A percentile compares a stretch with the other conserved stretches of the same genome.
These are phyloP conservation scores for Pedinophyceae sp. DNA, from an alignment of 139 green algal genomes.

Conservation along the genomic window DNA sequence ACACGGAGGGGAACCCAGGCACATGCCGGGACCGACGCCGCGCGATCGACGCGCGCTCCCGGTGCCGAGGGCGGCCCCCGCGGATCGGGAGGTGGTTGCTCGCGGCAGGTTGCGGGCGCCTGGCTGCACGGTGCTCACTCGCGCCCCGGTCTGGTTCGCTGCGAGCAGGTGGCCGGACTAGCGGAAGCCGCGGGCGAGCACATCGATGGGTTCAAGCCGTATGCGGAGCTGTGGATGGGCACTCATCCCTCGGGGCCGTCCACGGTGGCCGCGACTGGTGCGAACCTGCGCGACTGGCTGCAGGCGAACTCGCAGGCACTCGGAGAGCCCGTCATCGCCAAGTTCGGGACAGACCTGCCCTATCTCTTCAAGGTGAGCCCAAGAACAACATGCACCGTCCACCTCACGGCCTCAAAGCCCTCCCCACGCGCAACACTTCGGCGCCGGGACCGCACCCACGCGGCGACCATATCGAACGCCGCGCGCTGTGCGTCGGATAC, in stretches of 20 bases:
- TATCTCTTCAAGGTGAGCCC: slow-evolving; percentile 89
- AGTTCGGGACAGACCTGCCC: slow-evolving; percentile 62
- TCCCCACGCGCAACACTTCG: too few relatives aligned
- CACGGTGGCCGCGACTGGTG: slow-evolving; percentile 22
- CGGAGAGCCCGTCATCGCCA: slow-evolving; percentile 29
- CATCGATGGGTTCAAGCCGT: slow-evolving; percentile 54
- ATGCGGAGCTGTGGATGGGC: slow-evolving; percentile 95
- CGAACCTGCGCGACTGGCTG: slow-evolving; percentile 43
- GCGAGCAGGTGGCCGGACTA: slow-evolving; percentile 54
- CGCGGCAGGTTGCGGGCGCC: not conserved
- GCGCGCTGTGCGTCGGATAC: too few relatives aligned
- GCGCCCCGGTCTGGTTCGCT: not conserved
- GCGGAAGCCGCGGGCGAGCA: slow-evolving; percentile 31
- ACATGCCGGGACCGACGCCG: not conserved
- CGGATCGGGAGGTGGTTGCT: not conserved
- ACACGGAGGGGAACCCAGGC: not conserved
- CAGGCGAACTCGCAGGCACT: slow-evolving; percentile 35
- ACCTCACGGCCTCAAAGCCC: not conserved
- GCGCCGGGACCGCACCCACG: too few relatives aligned
- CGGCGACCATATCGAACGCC: too few relatives aligned
- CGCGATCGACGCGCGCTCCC: not conserved
- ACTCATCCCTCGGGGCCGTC: slow-evolving; percentile 80
- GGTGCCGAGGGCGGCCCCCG: not conserved
- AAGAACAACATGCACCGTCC: not conserved
- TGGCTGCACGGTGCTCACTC: not conserved